Percentiles rank a stretch among this genome's conserved stretches.
Conservation (phyloP, 2,329 filamentous ascomycete species). For the Pseudocercospora fuligena region DNA sequence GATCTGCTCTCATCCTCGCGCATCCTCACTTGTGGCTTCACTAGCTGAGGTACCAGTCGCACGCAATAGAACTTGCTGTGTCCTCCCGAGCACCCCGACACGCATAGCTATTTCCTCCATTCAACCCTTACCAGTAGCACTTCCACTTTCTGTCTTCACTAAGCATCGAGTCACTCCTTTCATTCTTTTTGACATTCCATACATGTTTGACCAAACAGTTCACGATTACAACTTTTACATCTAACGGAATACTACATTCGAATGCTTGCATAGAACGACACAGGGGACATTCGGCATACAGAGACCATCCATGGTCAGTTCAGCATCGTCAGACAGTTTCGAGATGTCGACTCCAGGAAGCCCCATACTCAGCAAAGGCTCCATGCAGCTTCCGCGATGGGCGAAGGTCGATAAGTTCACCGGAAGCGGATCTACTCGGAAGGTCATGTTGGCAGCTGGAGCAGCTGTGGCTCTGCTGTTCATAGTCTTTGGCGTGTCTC, state of each 20-base stretch:
- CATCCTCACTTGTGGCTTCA: background rate
- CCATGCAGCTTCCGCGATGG: slow-evolving; percentile 9
- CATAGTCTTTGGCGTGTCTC: slow-evolving; percentile 1
- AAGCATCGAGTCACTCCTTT: background rate
- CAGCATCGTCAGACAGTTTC: background rate
- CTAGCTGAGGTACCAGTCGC: background rate
- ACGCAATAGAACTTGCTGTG: background rate
- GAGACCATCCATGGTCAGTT: background rate
- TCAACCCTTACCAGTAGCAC: background rate
- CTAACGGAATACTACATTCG: background rate
- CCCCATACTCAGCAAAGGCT: background rate
- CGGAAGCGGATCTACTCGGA: slow-evolving; percentile 5
- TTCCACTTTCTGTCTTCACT: background rate
- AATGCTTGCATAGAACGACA: background rate
- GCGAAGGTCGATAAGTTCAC: slow-evolving; percentile 2
- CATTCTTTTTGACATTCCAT: background rate
- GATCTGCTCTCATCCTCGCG: background rate
- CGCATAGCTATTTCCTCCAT: background rate
- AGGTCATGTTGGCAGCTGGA: slow-evolving; percentile 1
- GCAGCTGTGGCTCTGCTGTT: slow-evolving; percentile 4
- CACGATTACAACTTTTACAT: background rate
- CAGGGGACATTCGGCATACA: background rate
- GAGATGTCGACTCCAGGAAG: slow-evolving; percentile 3
- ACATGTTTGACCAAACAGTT: background rate
- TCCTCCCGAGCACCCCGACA: background rate